Evolutionary conservation across 306 rosid genomes (phyloP).

Genomic region (Sicyos edulis): DNA sequence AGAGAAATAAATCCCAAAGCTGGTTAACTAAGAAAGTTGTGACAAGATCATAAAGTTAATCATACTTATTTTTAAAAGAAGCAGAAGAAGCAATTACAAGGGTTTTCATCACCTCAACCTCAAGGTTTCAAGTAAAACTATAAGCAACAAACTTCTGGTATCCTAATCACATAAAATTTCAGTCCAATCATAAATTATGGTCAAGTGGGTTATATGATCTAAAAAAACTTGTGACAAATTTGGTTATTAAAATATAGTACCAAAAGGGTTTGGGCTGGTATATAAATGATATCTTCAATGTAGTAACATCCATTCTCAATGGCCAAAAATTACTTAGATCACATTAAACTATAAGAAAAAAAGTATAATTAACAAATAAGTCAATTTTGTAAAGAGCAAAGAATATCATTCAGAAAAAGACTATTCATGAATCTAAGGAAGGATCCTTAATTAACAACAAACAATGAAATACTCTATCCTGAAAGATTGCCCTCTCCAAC

Average conservation of each 20-base stretch:
- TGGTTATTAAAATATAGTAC: no score
- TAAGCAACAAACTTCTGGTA: background rate
- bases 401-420: background rate
- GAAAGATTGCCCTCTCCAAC: background rate
- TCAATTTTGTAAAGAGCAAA: conserved; percentile 3
- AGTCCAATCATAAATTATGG: background rate
- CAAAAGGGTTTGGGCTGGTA: no score
- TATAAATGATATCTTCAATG: no score
- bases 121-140: background rate
- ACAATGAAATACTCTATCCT: conserved; percentile 8
- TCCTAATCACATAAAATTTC: conserved; percentile 13
- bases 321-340: no score
- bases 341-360: background rate
- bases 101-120: conserved; percentile 8
- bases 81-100: background rate
- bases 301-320: no score
- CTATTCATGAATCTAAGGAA: background rate
- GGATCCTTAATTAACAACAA: background rate
- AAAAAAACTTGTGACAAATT: background rate
- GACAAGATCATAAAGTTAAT: background rate
- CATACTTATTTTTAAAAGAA: background rate
- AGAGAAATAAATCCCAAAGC: background rate
- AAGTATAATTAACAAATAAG: background rate
- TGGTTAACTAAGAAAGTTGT: background rate
- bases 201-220: background rate